These are phyloP conservation scores for Niveomyces coronatus DNA, from an alignment of 2,329 filamentous ascomycete species.

Conservation along the genomic window DNA sequence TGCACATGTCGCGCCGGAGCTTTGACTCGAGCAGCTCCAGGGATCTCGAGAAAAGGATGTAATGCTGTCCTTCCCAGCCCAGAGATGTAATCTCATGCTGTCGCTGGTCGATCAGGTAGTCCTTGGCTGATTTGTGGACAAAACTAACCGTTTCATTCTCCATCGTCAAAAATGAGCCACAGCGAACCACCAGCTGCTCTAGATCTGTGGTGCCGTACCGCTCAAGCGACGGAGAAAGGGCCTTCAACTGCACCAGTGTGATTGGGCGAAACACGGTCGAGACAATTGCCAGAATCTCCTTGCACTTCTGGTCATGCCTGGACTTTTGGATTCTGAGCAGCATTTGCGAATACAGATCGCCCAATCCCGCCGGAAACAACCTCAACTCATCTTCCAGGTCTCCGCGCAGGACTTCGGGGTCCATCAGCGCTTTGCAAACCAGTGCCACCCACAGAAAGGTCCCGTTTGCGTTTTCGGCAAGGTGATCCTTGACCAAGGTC, in stretches of 20 bases:
- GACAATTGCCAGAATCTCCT: neutral
- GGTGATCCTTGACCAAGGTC: slow-evolving; percentile 9
- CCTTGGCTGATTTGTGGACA: slow-evolving; percentile 34
- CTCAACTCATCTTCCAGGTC: neutral
- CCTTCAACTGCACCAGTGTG: neutral
- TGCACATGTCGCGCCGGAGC: slow-evolving; percentile 27
- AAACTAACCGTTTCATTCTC: slow-evolving; percentile 22
- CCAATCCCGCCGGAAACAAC: neutral
- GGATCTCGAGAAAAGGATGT: slow-evolving; percentile 24
- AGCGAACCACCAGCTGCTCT: slow-evolving; percentile 17
- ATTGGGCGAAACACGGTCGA: neutral
- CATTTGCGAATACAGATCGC: neutral
- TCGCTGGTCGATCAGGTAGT: slow-evolving; percentile 21
- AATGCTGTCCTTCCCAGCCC: slow-evolving; percentile 17
- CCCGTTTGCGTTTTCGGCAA: slow-evolving; percentile 22
- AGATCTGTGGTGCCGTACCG: neutral
- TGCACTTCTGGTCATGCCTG: neutral
- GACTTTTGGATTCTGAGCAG: neutral
- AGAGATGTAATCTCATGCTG: slow-evolving; percentile 18
- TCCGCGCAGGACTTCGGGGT: neutral
- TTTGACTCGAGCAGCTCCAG: slow-evolving; percentile 19
- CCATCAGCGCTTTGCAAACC: slow-evolving; percentile 8
- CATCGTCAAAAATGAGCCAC: slow-evolving; percentile 27
- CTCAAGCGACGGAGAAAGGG: neutral
- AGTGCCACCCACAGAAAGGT: slow-evolving; percentile 31